Evolutionary conservation across 2,329 filamentous ascomycete genomes (phyloP), one percentile per base, ranked within the genome.

Genomic region (Colletotrichum tropicicola): DNA sequence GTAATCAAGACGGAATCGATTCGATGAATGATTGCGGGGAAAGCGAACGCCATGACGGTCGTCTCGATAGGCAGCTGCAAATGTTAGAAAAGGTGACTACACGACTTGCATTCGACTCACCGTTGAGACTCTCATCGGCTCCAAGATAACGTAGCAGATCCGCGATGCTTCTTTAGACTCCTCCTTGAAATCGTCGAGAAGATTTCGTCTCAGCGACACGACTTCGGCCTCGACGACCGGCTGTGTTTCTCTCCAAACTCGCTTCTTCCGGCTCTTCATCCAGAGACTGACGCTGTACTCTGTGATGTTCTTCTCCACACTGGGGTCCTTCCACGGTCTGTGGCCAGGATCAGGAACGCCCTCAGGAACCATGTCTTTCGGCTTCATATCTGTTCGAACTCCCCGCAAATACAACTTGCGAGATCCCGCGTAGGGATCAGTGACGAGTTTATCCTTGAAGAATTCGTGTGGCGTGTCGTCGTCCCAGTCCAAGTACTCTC

Each of bases 21-120:
- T 9, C 93, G 89, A 72, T 93, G 90, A 37, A 98, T 92, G 39
- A 97, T 91, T 0, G 93, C 91, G 0, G 96, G 95, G 63, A 98
- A 89, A 1, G 89, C 82, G 71, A 94, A 88, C 17, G 87, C 89
- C 80, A 93, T 93, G 4, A 87, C 83, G 1, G 92, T 92, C n/a
- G 92, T 79, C 2, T 87, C 81, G 0, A 88, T 80, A 0, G 92
- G 87, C 5, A 98, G 81, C 89, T 94, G 49, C 0, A 5, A 5
- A 0, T 8, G 12, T 47, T 13, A 67, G 53, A 59, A 77, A 71
- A n/a, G n/a, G n/a, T 51, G 12, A 7, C 58, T 8, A 17, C 0
- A 8, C 21, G 3, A 3, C 17, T 1, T 15, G 23, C 0, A 45
- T 13, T 12, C 5, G 17, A 84, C 89, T 83, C 82, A 93, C 91